These are phyloP conservation scores for Alternaria solani DNA, from an alignment of 2,329 filamentous ascomycete genomes.

Conservation along the genomic window DNA sequence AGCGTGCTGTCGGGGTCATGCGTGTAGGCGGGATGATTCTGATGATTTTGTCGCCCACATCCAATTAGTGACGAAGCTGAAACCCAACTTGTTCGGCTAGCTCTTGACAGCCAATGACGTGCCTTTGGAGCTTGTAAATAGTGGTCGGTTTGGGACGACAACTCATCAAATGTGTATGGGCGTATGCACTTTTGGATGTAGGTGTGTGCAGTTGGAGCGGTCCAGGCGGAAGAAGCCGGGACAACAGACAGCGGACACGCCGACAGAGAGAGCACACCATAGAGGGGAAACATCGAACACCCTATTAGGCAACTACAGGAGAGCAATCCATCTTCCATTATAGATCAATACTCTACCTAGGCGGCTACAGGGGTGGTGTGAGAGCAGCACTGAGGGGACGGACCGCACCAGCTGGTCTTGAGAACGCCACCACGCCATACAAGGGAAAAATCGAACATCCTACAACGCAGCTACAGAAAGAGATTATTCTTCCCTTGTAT, in stretches of 20 bases:
- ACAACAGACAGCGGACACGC: constrained; percentile 3
- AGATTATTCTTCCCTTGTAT: too few relatives aligned
- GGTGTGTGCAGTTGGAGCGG: constrained; percentile 39
- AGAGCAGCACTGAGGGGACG: background rate
- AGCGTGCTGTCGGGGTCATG: constrained; percentile 46
- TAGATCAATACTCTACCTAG: too few relatives aligned
- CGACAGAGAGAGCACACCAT: background rate
- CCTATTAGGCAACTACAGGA: too few relatives aligned
- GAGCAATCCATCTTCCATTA: too few relatives aligned
- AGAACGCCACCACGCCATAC: too few relatives aligned
- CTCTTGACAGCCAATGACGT: constrained; percentile 40
- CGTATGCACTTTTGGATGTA: constrained; percentile 33
- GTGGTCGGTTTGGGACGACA: constrained; percentile 45
- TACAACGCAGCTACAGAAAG: too few relatives aligned
- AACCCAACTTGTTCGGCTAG: constrained; percentile 49
- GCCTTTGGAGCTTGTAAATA: constrained; percentile 34
- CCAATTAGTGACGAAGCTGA: constrained; percentile 45
- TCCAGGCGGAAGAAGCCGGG: constrained; percentile 27
- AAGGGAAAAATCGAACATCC: too few relatives aligned
- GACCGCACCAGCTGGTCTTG: background rate
- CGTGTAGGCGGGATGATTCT: constrained; percentile 49
- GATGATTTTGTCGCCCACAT: constrained; percentile 38
- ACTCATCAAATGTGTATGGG: constrained; percentile 49
- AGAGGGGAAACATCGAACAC: too few relatives aligned
- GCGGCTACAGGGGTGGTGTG: too few relatives aligned